These are phyloP conservation scores for Mortierella claussenii DNA, from an alignment of 192 early-diverging fungal genomes.

Conservation along the genomic window DNA sequence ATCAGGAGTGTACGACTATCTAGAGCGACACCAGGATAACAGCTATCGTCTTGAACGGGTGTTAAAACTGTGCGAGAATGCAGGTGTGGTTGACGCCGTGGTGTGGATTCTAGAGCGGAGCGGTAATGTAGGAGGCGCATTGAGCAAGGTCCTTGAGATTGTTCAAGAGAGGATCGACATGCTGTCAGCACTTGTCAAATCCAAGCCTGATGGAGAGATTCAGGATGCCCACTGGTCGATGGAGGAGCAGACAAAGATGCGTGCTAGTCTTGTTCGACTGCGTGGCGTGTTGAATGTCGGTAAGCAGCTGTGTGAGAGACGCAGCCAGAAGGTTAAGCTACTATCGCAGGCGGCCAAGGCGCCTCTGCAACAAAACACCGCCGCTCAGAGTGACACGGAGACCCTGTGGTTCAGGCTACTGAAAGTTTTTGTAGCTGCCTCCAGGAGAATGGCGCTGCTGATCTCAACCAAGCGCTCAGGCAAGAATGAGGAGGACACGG, in stretches of 20 bases:
- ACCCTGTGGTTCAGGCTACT: slow-evolving; percentile 66
- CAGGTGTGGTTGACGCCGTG: slow-evolving; percentile 65
- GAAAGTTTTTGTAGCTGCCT: slow-evolving; percentile 67
- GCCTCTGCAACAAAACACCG: slow-evolving; percentile 15
- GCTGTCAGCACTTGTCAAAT: slow-evolving; percentile 54
- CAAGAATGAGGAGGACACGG: neutral
- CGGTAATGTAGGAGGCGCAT: slow-evolving; percentile 63
- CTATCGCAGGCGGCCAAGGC: slow-evolving; percentile 9
- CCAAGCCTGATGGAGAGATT: slow-evolving; percentile 50
- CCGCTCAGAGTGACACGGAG: slow-evolving; percentile 59
- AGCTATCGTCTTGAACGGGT: slow-evolving; percentile 56
- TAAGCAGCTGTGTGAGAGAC: slow-evolving; percentile 66
- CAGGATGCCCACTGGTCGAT: slow-evolving; percentile 57
- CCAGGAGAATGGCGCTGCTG: slow-evolving; percentile 56
- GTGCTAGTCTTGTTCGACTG: slow-evolving; percentile 60
- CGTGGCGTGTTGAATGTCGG: slow-evolving; percentile 67
- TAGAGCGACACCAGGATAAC: slow-evolving; percentile 61
- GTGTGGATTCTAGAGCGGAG: slow-evolving; percentile 71
- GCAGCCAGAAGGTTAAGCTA: slow-evolving; percentile 34
- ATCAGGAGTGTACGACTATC: slow-evolving; percentile 67
- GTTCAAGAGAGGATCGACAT: slow-evolving; percentile 59
- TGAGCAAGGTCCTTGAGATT: slow-evolving; percentile 65
- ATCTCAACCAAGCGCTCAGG: slow-evolving; percentile 15
- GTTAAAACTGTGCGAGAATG: slow-evolving; percentile 58
- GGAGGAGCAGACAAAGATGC: slow-evolving; percentile 59